Evolutionary conservation across 352 stramenopile species (phyloP), one percentile per base, ranked within the genome.

Genomic region (Phytophthora tubulina): DNA sequence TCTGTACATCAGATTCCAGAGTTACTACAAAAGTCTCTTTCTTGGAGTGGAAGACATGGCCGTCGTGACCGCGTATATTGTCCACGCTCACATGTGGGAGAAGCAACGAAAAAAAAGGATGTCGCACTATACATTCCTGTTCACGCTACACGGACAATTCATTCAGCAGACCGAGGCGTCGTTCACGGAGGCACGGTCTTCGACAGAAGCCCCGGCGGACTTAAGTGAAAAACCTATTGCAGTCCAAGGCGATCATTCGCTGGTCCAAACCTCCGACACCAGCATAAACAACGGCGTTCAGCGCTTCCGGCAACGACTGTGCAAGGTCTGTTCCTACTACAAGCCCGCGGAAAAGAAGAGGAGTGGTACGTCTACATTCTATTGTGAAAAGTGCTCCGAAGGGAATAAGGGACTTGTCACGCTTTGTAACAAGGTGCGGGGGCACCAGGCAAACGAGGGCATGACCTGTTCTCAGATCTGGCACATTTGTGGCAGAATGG

Each of bases 401-500:
- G 53, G 38, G 1, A 63, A 59, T 17, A 42, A 33, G 3, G 45
- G 67, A 0, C 2, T 46, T 3, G 21, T 70, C 0, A 63, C 31
- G 3, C 32, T 66, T 2, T 69, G 66, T 30, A 73, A 70, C 38
- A 63, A 59, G 13, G 58, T 69, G 1, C 52, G 52, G 0, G 58
- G 66, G 3, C 66, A 73, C 15, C 13, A 27, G 7, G n/a, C 46
- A 1, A 73, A 73, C 36, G 27, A 62, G n/a, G 7, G 36, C 1
- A 42, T 73, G 9, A 73, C 50, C 1, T 79, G 67, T 31, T 15
- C 49, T 3, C 66, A 75, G 14, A 56, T 79, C 9, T 75, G 66
- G 61, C 72, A 75, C 15, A 57, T 67, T 1, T 46, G 10, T 71
- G 65, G 65, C 59, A 78, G 17, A 66, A 78, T 11, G 71, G 65